phyloP scores from a whole-genome alignment of 192 early-diverging fungal genomes.

The Podochytrium sp. region DNA sequence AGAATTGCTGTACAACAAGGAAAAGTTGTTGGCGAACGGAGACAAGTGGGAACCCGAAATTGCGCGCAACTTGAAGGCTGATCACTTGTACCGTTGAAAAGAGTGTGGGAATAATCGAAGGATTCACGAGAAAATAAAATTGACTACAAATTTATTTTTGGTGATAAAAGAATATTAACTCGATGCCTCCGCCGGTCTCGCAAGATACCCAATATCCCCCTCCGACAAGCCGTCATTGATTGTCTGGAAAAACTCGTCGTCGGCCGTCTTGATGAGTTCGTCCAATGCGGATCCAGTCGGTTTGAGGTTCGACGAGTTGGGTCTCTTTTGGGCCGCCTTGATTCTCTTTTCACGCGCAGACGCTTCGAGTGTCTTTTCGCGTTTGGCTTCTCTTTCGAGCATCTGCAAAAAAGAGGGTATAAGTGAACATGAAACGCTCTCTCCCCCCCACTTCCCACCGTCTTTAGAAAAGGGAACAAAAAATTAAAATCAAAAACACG shows the following conservation, averaged over 20 bases:
- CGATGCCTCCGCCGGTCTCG: neutral
- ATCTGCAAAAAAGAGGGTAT: constrained; percentile 43
- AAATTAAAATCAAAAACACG: neutral
- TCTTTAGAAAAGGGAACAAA: too few relatives aligned
- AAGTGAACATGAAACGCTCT: constrained; percentile 19
- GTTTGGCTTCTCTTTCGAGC: constrained; percentile 65
- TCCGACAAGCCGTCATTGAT: constrained; percentile 51
- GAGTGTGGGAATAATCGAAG: neutral
- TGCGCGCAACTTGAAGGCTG: constrained; percentile 58
- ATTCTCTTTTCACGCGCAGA: constrained; percentile 60
- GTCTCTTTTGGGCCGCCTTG: constrained; percentile 61
- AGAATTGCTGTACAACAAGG: constrained; percentile 97
- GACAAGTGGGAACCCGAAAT: constrained; percentile 92
- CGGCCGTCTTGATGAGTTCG: constrained; percentile 51
- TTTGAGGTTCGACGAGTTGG: constrained; percentile 43
- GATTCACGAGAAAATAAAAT: neutral
- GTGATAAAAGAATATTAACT: too few relatives aligned
- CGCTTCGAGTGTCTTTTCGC: constrained; percentile 65
- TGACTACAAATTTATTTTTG: neutral
- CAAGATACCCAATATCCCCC: constrained; percentile 18
- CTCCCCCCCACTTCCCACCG: too few relatives aligned
- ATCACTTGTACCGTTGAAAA: constrained; percentile 53
- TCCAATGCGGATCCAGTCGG: constrained; percentile 42
- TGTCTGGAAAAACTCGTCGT: constrained; percentile 58
- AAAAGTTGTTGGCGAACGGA: constrained; percentile 92